Evolutionary conservation across 495 filamentous ascomycete species (phyloP), one percentile per base, ranked within the genome.

Genomic region (Talaromyces trachyspermus): DNA sequence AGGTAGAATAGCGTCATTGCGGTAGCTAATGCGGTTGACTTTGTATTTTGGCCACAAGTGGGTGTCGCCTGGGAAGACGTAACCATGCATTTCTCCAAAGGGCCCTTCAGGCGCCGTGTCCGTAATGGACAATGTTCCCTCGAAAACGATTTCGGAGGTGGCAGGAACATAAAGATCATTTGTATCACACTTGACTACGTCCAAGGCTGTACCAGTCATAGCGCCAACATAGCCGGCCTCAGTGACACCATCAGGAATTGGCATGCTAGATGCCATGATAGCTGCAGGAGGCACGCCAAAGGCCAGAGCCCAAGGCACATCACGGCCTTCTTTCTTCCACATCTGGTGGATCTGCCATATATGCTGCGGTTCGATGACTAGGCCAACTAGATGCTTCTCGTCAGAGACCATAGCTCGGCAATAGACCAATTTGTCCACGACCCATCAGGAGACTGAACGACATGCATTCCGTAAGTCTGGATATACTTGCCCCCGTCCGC

Each of bases 371-470:
- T 56, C 45, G 23, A 63, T 62, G 5, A 64, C 55, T 4, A 53
- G 52, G 9, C 65, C 62, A 0, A 51, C 52, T 2, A 71, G 17
- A 8, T 52, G 49, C 7, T 52, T 53, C 25, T 61, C 63, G 32
- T 63, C 64, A 30, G 58, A 36, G 1, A 69, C 54, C 67, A 71
- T 69, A 8, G 57, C 62, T 2, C 67, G 59, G 60, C 55, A 32
- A 69, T 68, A 9, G 67, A 69, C 65, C 67, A 68, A 45, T 70
- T 70, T 7, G 52, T 57, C 67, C 67, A 70, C 0, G 37, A 45
- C 2, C 55, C 56, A 43, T 68, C 59, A 0, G 65, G 65, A 2
- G 57, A 57, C 27, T 61, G 54, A 2, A 71, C 52, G n/a, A 68
- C 48, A 26, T 67, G 54, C 59, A 71, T 61, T 15, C 67, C 67